phyloP scores from a whole-genome alignment of 73 alveolate genomes.

The Paramecium primaurelia region DNA sequence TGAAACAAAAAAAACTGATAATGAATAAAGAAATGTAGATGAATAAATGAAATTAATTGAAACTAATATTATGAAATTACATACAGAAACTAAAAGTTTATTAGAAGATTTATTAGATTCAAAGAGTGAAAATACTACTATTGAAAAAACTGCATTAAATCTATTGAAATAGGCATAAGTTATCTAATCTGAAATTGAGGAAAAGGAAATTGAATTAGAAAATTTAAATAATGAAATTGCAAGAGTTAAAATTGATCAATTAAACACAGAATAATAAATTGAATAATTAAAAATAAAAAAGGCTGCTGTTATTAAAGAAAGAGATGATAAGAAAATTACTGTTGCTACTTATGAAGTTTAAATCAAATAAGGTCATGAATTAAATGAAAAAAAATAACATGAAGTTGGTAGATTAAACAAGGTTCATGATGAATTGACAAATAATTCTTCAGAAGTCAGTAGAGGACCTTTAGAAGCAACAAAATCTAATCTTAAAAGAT shows the following conservation, averaged over 20 bases:
- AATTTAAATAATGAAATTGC: constrained; percentile 94
- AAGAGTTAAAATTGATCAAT: constrained; percentile 94
- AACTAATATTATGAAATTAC: constrained; percentile 89
- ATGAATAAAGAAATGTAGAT: constrained; percentile 84
- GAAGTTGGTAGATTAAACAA: constrained; percentile 94
- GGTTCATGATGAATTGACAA: constrained; percentile 87
- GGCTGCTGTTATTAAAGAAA: constrained; percentile 87
- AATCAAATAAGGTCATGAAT: constrained; percentile 88
- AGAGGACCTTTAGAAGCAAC: constrained; percentile 93
- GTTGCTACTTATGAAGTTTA: constrained; percentile 84
- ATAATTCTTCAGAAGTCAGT: constrained; percentile 85
- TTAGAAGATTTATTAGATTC: constrained; percentile 91
- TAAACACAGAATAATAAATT: constrained; percentile 89
- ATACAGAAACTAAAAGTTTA: constrained; percentile 89
- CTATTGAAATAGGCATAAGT: constrained; percentile 82
- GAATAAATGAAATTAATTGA: constrained; percentile 86
- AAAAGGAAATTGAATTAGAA: constrained; percentile 92
- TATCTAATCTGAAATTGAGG: constrained; percentile 77
- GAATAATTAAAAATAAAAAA: constrained; percentile 87
- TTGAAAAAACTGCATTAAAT: constrained; percentile 91
- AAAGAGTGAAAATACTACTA: constrained; percentile 90
- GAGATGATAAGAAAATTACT: constrained; percentile 88
- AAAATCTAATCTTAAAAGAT: constrained; percentile 80
- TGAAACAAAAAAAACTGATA: constrained; percentile 82
- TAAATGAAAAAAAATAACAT: constrained; percentile 90